Evolutionary conservation across 805 yeast species (phyloP).

Genomic region (Clavispora carvajalis): DNA sequence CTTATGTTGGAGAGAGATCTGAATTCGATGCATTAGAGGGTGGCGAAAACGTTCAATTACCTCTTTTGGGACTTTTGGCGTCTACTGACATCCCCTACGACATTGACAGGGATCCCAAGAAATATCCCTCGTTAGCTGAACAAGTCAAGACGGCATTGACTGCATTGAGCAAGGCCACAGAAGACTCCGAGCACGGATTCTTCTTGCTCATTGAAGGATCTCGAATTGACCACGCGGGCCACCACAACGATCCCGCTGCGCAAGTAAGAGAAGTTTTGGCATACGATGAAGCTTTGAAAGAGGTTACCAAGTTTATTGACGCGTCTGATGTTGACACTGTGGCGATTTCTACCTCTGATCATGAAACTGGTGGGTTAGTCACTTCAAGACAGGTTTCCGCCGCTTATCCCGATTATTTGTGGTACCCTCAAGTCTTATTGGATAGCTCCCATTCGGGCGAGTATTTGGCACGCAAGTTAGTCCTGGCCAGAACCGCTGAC

Average conservation of each 20-base stretch:
- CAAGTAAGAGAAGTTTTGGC: conserved; percentile 90
- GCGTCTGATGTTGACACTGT: conserved; percentile 68
- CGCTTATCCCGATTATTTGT: conserved; percentile 75
- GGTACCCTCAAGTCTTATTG: conserved; percentile 76
- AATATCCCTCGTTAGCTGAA: conserved; percentile 75
- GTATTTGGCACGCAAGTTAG: conserved; percentile 47
- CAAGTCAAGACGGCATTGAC: conserved; percentile 70
- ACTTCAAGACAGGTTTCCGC: conserved; percentile 67
- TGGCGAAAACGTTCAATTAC: conserved; percentile 66
- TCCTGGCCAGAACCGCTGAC: conserved; percentile 26
- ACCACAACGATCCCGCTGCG: conserved; percentile 89
- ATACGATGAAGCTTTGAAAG: conserved; percentile 73
- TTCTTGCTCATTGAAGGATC: conserved; percentile 87
- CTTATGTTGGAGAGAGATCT: conserved; percentile 52
- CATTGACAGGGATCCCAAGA: conserved; percentile 58
- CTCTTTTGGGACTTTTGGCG: conserved; percentile 72
- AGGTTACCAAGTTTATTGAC: conserved; percentile 68
- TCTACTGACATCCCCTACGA: conserved; percentile 80
- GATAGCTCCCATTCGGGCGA: conserved; percentile 78
- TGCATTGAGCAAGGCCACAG: conserved; percentile 61
- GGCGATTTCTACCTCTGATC: conserved; percentile 82
- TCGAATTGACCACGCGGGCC: conserved; percentile 94
- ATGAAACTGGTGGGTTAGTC: conserved; percentile 94
- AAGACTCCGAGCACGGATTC: conserved; percentile 75
- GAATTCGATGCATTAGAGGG: conserved; percentile 49